Evolutionary conservation across 2,329 filamentous ascomycete genomes (phyloP).

Genomic region (Colletotrichum lupini): DNA sequence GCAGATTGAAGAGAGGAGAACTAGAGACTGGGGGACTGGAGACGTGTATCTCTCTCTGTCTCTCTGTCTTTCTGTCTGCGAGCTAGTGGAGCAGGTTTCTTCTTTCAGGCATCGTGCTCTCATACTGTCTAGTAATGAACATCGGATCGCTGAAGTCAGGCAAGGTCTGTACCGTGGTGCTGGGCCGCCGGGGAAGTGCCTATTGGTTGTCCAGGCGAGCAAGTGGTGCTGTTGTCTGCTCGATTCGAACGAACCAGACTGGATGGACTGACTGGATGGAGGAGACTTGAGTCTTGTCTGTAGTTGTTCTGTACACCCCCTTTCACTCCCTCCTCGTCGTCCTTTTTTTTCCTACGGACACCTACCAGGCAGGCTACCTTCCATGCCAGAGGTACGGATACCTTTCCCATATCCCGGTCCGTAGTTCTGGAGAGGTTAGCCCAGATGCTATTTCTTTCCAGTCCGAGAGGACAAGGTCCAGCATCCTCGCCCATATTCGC

Average conservation of each 20-base stretch:
- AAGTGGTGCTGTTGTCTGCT: constrained; percentile 3
- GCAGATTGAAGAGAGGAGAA: constrained; percentile 5
- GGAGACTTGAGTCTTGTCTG: background rate
- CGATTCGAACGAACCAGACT: no score
- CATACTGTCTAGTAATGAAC: constrained; percentile 11
- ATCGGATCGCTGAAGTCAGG: constrained; percentile 20
- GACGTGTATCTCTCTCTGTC: background rate
- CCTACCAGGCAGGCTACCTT: no score
- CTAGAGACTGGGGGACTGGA: background rate
- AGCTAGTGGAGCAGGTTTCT: constrained; percentile 12
- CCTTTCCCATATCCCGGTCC: background rate
- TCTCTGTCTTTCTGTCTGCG: background rate
- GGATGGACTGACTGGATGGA: background rate
- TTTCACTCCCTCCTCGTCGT: background rate
- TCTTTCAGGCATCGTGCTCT: constrained; percentile 29
- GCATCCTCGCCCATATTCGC: constrained; percentile 19
- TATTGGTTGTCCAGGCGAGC: constrained; percentile 16
- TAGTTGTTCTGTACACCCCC: constrained; percentile 1
- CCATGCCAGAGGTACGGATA: no score
- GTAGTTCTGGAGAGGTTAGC: constrained; percentile 15
- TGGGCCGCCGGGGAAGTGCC: constrained; percentile 33
- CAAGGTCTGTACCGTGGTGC: constrained; percentile 22
- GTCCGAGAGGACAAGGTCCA: constrained; percentile 11
- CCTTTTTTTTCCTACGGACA: no score
- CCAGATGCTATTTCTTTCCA: constrained; percentile 15